Base-by-base conservation (phyloP, 306 rosid genomes). In the Mimosa bimucronata region DNA sequence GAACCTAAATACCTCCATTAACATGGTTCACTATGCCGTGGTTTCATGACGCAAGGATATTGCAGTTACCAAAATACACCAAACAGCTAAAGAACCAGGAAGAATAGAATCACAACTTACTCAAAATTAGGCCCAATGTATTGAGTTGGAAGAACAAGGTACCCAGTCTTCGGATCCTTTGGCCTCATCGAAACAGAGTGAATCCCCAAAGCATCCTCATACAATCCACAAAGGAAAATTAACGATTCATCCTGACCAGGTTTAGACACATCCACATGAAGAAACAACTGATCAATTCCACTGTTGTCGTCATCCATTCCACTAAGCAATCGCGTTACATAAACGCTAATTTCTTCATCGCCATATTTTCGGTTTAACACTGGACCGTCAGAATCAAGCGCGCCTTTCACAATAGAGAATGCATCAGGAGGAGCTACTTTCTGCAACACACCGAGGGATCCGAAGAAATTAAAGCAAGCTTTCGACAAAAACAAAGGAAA, bases 171-270 rank as follows among this genome's bases (percentile, higher is more conserved):
- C 11, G 83, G 77, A 4, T 75, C 79, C 86, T 85, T 90, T 0
- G 92, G 91, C n/a, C 93, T 85, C 92, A 90, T 90, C 1, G 97
- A 90, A 70, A 95, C 94, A 25, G 97, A 91, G 87, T 95, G 98
- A 83, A 95, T 95, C 19, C 98, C 98, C 61, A 95, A 18, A 7
- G 98, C 97, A 71, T 92, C 98, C 34, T 97, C 97, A 74, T 92
- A 95, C 40, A 95, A 19, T 19, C 88, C 98, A 52, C 98, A 95
- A 0, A 95, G 89, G 62, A 95, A 88, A 40, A 85, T 90, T 80
- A 95, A 78, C 3, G 89, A 86, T 34, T 91, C 97, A 2, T 70
- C 52, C 89, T 88, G 87, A 8, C 61, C 74, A 1, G 92, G 92
- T 89, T 92, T 95, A 25, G 92, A 86, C 37, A 95, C 88, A 23